phyloP scores from a whole-genome alignment of 1,139 yeast species.

The Yamadazyma spencermartinsiae region DNA sequence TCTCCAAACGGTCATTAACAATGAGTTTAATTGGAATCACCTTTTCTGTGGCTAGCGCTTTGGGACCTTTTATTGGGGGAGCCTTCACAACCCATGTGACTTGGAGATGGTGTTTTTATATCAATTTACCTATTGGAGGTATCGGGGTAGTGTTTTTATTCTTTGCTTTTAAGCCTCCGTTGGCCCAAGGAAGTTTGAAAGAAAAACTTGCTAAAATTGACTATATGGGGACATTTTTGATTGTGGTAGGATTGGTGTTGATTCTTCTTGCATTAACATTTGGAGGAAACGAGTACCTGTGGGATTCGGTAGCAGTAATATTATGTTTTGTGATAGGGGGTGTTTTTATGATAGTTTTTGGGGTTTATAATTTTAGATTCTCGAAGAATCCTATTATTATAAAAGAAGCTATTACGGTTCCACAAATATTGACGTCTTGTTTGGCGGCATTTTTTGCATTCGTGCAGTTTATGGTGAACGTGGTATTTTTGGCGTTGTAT shows the following conservation, averaged over 20 bases:
- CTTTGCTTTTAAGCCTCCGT: conserved; percentile 58
- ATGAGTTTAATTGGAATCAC: conserved; percentile 51
- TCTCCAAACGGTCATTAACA: conserved; percentile 55
- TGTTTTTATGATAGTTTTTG: conserved; percentile 35
- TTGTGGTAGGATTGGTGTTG: conserved; percentile 31
- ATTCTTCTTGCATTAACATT: conserved; percentile 35
- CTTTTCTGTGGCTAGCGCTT: conserved; percentile 55
- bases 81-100: conserved; percentile 58
- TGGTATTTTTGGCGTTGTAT: conserved; percentile 51
- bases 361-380: conserved; percentile 48
- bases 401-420: conserved; percentile 34
- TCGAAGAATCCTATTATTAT: conserved; percentile 52
- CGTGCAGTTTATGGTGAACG: conserved; percentile 44
- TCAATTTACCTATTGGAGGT: conserved; percentile 71
- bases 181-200: conserved; percentile 37
- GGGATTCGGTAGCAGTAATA: conserved; percentile 57
- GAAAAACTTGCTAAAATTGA: conserved; percentile 42
- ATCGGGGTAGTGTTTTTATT: conserved; percentile 47
- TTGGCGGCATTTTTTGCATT: conserved; percentile 38
- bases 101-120: conserved; percentile 82
- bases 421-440: conserved; percentile 40
- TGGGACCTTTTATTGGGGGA: conserved; percentile 73
- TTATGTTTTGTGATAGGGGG: conserved; percentile 58
- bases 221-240: conserved; percentile 31
- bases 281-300: conserved; percentile 34